Conservation (phyloP, 129 eudicot species). For the Lactuca saligna region DNA sequence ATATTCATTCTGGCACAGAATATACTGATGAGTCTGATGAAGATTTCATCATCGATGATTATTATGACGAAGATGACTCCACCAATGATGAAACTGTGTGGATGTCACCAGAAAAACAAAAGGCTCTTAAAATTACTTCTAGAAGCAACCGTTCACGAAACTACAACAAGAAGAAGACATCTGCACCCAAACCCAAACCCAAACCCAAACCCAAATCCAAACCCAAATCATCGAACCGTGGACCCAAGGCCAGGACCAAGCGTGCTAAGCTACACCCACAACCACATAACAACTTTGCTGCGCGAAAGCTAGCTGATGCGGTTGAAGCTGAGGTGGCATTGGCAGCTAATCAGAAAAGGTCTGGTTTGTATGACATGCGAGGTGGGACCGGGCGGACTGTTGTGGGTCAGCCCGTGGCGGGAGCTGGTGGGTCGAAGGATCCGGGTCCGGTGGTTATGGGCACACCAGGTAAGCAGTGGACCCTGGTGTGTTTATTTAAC, state of each 20-base stretch:
- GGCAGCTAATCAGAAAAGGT: neutral
- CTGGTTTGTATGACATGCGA: neutral
- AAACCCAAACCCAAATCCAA: neutral
- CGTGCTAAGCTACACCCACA: neutral
- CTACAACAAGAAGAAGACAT: neutral
- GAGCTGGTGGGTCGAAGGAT: neutral
- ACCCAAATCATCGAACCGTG: neutral
- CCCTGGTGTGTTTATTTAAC: slow-evolving; percentile 5
- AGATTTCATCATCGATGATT: neutral
- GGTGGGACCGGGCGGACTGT: neutral
- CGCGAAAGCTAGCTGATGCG: neutral
- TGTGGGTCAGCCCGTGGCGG: neutral
- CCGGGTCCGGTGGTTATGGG: neutral
- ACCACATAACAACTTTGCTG: neutral
- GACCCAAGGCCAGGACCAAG: neutral
- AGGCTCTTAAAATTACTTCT: neutral
- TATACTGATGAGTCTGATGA: neutral
- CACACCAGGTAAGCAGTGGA: neutral
- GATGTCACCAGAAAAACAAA: neutral
- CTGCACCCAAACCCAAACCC: neutral
- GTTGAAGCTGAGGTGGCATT: neutral
- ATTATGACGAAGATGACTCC: neutral
- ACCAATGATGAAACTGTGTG: neutral
- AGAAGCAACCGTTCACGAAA: neutral
- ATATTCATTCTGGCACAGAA: neutral